Base-by-base conservation (phyloP, 805 yeast genomes). In the Candida namnaoensis region DNA sequence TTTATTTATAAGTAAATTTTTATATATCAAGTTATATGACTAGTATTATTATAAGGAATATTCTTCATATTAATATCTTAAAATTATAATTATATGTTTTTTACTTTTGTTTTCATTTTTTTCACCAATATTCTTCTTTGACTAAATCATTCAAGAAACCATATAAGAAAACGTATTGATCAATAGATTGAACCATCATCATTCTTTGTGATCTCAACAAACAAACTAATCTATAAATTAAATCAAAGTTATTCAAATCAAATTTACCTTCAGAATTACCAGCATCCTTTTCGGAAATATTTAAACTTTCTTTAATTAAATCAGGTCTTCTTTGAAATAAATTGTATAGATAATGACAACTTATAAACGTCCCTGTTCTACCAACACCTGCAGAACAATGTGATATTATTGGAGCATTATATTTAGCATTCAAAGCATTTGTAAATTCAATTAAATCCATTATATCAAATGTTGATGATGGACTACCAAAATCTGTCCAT, bases 301-400 rank as follows among this genome's bases (percentile, higher is more conserved):
- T 7, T 5, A n/a, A 36, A 2, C 23, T 32, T 14, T 32, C 38
- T 5, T 39, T 13, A 8, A 44, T 32, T 1, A 19, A 13, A 5
- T 38, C 35, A 6, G 36, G 36, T 26, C 37, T 42, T 30, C 33
- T 30, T 13, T 11, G 6, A 13, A 12, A 30, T 11, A 30, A 35
- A 39, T 60, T 61, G 41, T 66, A 50, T 5, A 68, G 39, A 41
- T 64, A 71, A 52, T 86, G 93, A 34, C 83, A 61, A 0, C 88
- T 75, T 39, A 87, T 76, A 51, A 79, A 84, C 0, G 95, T 88
- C 1, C 99, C 98, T 0, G 98, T 86, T 44, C 99, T 69, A 7
- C 99, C 99, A 51, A 95, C 90, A 1, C 99, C 99, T 0, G 99
- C 98, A 5, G 96, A 87, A 54, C 99, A 91, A 59, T 93, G 98